Base-by-base conservation (phyloP, 495 filamentous ascomycete species). In the Echria macrotheca region DNA sequence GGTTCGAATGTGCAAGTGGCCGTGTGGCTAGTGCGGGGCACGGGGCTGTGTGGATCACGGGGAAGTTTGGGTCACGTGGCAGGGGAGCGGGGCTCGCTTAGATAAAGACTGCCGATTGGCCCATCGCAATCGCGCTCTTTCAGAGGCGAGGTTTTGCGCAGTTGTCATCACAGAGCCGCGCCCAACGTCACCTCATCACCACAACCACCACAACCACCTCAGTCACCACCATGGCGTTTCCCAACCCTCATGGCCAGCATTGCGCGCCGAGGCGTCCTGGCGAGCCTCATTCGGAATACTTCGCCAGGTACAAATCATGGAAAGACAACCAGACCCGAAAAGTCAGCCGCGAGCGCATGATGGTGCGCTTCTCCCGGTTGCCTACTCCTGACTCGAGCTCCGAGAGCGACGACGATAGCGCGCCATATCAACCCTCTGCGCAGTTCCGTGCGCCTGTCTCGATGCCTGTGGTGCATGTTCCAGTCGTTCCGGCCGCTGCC, bases 351-450 rank as follows among this genome's bases (percentile, higher is more conserved):
- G 41, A 44, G 25, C 22, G 23, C 7, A 8, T 11, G 14, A 25
- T 26, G 4, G 22, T 28, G 7, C 45, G 31, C 2, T 9, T 24
- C 8, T 32, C 45, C 21, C 45, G 45, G 2, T 33, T 48, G 10
- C 45, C 45, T 8, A 48, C 45, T 10, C 45, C 45, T 8, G 45
- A 48, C 9, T 47, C 44, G 12, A 36, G 22, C 31, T 9, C 14
- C 44, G 18, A 38, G n/a, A 25, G 11, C 15, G 32, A 37, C 9
- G 12, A n/a, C 23, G 14, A 21, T 23, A 10, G 9, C 21, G 33
- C 19, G 12, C 15, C 35, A 25, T 9, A 25, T 4, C 8, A 25
- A 19, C 44, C 19, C 18, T 8, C 9, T 11, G 9, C 31, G 4
- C 12, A 15, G 31, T 21, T 39, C 14, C 4, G 3, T 10, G 18